These are phyloP conservation scores for Syzygium aqueum DNA, from an alignment of 345 rosid species.

Conservation along the genomic window DNA sequence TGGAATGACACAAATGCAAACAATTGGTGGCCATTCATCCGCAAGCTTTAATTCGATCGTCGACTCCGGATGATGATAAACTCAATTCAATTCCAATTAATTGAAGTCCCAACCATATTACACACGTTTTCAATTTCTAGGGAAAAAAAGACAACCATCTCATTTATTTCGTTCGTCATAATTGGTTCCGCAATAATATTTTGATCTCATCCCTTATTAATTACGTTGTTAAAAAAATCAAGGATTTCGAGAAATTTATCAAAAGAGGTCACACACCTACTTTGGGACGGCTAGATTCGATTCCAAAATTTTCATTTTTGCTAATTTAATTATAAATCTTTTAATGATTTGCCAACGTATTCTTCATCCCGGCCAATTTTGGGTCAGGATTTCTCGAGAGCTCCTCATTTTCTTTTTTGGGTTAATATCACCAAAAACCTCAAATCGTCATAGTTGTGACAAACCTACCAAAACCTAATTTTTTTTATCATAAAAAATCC, in stretches of 20 bases:
- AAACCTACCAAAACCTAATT: no score
- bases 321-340: rapidly evolving
- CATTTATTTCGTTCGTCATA: background rate
- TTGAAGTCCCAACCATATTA: background rate
- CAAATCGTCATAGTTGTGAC: no score
- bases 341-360: rapidly evolving
- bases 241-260: background rate
- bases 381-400: background rate
- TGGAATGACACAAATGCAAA: background rate
- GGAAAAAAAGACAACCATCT: background rate
- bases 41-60: background rate
- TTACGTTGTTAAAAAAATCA: background rate
- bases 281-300: background rate
- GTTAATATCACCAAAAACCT: no score
- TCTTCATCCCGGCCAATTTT: background rate
- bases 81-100: background rate
- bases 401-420: background rate
- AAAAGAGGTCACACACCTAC: background rate
- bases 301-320: rapidly evolving
- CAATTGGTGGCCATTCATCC: background rate
- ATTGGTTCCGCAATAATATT: background rate
- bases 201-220: background rate
- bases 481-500: no score
- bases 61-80: background rate
- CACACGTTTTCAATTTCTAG: background rate